These are phyloP conservation scores for Saccharomycopsis amapae DNA, from an alignment of 805 yeast genomes.

Conservation along the genomic window DNA sequence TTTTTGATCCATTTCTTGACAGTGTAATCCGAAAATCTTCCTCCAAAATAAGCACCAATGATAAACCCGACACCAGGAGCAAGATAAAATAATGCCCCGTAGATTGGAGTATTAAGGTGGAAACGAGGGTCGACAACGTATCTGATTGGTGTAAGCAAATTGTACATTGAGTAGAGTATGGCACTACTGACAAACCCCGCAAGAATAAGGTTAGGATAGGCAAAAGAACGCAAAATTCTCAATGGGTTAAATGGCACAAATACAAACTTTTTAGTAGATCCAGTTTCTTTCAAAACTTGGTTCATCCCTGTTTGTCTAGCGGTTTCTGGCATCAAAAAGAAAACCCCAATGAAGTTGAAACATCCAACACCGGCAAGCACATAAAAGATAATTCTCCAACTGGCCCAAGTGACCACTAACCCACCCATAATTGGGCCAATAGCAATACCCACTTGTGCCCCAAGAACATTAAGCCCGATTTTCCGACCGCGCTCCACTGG, in stretches of 20 bases:
- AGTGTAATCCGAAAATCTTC: conserved; percentile 42
- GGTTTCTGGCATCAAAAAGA: conserved; percentile 43
- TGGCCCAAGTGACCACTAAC: conserved; percentile 40
- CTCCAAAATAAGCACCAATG: conserved; percentile 45
- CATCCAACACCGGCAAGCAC: conserved; percentile 40
- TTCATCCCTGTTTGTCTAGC: conserved; percentile 28
- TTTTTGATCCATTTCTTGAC: conserved; percentile 36
- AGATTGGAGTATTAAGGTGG: conserved; percentile 39
- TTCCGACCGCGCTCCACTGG: conserved; percentile 47
- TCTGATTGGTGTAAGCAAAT: conserved; percentile 47
- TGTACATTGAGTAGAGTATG: conserved; percentile 43
- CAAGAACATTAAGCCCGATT: conserved; percentile 42
- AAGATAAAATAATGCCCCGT: conserved; percentile 46
- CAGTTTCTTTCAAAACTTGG: conserved; percentile 25
- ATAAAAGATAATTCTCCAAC: conserved; percentile 50
- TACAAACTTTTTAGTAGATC: conserved; percentile 33
- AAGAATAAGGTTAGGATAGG: conserved; percentile 36
- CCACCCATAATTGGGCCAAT: conserved; percentile 50
- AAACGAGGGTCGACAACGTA: conserved; percentile 51
- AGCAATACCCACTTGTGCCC: conserved; percentile 49
- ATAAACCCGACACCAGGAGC: conserved; percentile 54
- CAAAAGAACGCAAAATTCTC: conserved; percentile 36
- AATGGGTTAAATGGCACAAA: conserved; percentile 41
- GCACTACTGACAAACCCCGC: conserved; percentile 38
- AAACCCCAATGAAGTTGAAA: conserved; percentile 29